phyloP scores from a whole-genome alignment of 257 asterid genomes.

The Fraxinus excelsior region DNA sequence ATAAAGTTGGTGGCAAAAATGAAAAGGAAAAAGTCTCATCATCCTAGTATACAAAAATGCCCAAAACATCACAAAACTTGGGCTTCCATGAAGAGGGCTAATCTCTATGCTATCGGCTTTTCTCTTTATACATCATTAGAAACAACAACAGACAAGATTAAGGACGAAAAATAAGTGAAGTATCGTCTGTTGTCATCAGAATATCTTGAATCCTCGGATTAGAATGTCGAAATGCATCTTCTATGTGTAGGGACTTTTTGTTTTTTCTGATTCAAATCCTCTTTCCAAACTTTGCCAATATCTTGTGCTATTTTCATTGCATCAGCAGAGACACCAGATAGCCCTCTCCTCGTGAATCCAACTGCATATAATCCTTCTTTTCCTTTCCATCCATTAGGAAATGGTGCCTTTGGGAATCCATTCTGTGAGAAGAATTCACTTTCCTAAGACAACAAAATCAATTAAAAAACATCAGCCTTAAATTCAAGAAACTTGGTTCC shows the following conservation, averaged over 20 bases:
- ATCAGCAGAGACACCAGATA: slow-evolving; percentile 83
- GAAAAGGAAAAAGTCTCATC: slow-evolving; percentile 50
- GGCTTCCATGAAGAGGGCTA: slow-evolving; percentile 67
- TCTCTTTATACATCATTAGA: background rate
- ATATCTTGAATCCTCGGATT: slow-evolving; percentile 6
- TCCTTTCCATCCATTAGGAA: slow-evolving; percentile 87
- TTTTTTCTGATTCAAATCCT: slow-evolving; percentile 63
- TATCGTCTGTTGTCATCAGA: background rate
- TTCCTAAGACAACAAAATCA: slow-evolving; percentile 45
- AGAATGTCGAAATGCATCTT: slow-evolving; percentile 78
- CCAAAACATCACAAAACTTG: slow-evolving; percentile 51
- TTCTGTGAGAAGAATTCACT: slow-evolving; percentile 65
- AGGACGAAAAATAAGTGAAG: background rate
- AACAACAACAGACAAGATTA: background rate
- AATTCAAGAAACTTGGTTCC: background rate
- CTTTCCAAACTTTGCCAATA: slow-evolving; percentile 71
- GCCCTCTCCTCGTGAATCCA: slow-evolving; percentile 92
- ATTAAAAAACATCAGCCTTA: slow-evolving; percentile 30
- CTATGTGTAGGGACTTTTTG: slow-evolving; percentile 76
- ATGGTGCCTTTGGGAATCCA: slow-evolving; percentile 67
- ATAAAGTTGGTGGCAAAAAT: slow-evolving; percentile 28
- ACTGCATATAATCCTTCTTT: slow-evolving; percentile 74
- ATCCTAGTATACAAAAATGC: slow-evolving; percentile 51
- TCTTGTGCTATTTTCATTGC: slow-evolving; percentile 73
- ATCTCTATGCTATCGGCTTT: slow-evolving; percentile 41